These are phyloP conservation scores for Colletotrichum eremochloae DNA, from an alignment of 2,329 filamentous ascomycete genomes.

Conservation along the genomic window DNA sequence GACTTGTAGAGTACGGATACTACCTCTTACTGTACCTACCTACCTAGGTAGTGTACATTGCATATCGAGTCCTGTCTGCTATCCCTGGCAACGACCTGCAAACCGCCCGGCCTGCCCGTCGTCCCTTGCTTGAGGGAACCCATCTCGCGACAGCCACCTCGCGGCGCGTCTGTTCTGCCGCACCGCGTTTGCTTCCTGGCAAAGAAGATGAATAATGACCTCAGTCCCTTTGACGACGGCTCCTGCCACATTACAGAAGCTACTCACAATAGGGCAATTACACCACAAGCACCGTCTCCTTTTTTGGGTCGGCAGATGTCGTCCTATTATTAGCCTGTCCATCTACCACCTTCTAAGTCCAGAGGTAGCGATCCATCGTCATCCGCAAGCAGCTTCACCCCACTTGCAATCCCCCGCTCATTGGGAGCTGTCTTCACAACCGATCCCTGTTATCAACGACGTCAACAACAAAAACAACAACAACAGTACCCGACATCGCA, in stretches of 20 bases:
- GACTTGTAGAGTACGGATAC: not conserved
- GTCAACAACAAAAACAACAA: not conserved
- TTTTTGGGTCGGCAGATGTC: conserved; percentile 10
- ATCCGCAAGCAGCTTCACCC: not conserved
- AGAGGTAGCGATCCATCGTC: conserved; percentile 4
- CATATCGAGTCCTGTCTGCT: not conserved
- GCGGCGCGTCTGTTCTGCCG: conserved; percentile 24
- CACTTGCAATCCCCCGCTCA: conserved; percentile 11
- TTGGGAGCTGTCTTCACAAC: conserved; percentile 26
- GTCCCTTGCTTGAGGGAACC: conserved; percentile 14
- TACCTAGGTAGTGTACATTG: not conserved
- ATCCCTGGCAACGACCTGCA: conserved; percentile 26
- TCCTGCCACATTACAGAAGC: conserved; percentile 28
- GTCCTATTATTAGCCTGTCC: conserved; percentile 6
- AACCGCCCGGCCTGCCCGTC: not conserved
- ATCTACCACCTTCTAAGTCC: not conserved
- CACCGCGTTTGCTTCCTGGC: not conserved
- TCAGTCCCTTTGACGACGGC: conserved; percentile 30
- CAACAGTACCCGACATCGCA: conserved; percentile 20
- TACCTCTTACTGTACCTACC: no score
- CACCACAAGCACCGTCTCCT: conserved; percentile 10
- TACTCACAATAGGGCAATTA: not conserved
- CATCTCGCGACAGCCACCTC: conserved; percentile 17
- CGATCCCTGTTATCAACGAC: not conserved
- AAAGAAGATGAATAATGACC: conserved; percentile 27